Percentiles rank a stretch among this genome's conserved stretches.
phyloP scores from a whole-genome alignment of 345 rosid species.

The Syzygium aqueum region DNA sequence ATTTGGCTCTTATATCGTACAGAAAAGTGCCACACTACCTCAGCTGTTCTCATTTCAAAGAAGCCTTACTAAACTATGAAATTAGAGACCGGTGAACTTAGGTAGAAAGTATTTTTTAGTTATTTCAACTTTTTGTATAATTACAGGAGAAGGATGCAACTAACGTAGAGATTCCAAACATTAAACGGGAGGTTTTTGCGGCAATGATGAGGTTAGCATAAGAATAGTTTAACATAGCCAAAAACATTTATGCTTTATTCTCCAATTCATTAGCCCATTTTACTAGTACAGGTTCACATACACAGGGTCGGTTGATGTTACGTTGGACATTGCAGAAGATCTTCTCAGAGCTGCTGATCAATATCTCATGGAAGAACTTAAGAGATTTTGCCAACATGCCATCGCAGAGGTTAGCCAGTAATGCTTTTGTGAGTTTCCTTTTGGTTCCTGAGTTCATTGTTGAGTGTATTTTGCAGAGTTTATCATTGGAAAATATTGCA shows the following conservation, averaged over 20 bases:
- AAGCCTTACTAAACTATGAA: neutral
- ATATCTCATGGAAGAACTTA: neutral
- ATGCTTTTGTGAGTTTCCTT: neutral
- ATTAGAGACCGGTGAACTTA: neutral
- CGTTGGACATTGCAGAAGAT: slow-evolving; percentile 73
- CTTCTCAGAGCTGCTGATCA: slow-evolving; percentile 93
- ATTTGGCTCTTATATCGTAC: neutral
- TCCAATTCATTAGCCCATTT: neutral
- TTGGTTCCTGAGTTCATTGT: neutral
- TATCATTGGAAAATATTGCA: slow-evolving; percentile 44
- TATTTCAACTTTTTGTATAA: neutral
- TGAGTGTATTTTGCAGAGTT: slow-evolving; percentile 20
- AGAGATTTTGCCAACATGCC: neutral
- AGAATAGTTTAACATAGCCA: neutral
- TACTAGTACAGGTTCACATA: slow-evolving; percentile 58
- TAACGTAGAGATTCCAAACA: slow-evolving; percentile 92
- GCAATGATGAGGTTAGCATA: slow-evolving; percentile 80
- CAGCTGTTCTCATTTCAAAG: neutral
- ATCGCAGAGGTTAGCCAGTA: neutral
- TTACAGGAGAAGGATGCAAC: slow-evolving; percentile 89
- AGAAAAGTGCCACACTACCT: neutral
- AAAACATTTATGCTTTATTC: neutral
- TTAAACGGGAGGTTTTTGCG: slow-evolving; percentile 93
- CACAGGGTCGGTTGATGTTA: slow-evolving; percentile 81
- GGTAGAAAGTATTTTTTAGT: neutral